Evolutionary conservation across 163 green algal species (phyloP).

Genomic region (Chlorella variabilis): DNA sequence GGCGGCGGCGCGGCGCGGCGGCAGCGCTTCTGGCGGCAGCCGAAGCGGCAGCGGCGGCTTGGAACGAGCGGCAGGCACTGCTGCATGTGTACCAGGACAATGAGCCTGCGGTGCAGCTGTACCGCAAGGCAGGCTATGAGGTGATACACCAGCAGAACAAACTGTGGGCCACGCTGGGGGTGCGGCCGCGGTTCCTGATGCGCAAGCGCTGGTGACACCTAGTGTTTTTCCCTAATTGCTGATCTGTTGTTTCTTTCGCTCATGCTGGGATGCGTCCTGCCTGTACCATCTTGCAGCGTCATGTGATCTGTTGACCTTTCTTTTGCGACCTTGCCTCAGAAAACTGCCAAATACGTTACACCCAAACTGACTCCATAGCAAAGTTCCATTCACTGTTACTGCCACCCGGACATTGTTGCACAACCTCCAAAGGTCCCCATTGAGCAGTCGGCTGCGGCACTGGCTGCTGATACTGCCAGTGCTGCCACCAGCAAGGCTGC

Average conservation of each 20-base stretch:
- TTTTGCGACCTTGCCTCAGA: too few relatives aligned
- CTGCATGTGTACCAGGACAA: constrained; percentile 62
- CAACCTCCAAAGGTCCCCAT: too few relatives aligned
- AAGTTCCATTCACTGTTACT: too few relatives aligned
- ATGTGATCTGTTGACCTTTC: too few relatives aligned
- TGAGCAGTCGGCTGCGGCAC: neutral
- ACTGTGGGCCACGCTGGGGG: constrained; percentile 25
- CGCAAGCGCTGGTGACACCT: constrained; percentile 15
- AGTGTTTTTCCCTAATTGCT: neutral
- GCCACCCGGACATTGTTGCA: too few relatives aligned
- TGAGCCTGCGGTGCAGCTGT: constrained; percentile 39
- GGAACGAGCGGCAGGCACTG: constrained; percentile 43
- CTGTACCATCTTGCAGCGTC: neutral
- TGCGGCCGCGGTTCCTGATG: constrained; percentile 43
- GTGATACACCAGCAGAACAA: constrained; percentile 37
- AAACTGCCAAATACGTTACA: too few relatives aligned
- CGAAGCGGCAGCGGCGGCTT: constrained; percentile 37
- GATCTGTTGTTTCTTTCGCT: neutral
- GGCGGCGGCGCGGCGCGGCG: constrained; percentile 40
- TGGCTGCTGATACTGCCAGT: neutral
- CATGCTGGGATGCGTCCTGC: too few relatives aligned
- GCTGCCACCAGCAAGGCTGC: neutral
- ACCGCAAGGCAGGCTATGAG: constrained; percentile 42
- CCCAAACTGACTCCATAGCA: too few relatives aligned
- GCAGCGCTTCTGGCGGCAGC: constrained; percentile 42